Conservation (phyloP, 257 asterid species). For the Schizonepeta tenuifolia region DNA sequence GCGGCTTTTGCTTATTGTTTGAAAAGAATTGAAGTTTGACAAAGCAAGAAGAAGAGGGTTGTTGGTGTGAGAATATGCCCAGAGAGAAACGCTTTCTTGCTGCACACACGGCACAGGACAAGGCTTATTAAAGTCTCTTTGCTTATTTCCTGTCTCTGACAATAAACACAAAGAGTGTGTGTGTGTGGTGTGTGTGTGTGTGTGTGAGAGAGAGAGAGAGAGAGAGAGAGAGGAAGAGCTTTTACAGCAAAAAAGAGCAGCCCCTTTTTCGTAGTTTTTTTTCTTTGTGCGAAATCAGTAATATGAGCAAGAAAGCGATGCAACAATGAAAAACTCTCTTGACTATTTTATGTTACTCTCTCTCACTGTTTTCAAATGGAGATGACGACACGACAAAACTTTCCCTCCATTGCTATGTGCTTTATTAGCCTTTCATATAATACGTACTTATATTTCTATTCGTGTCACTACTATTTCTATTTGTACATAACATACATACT, state of each 20-base stretch:
- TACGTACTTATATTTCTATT: too few species aligned
- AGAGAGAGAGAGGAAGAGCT: slow-evolving; percentile 6
- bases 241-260: slow-evolving; percentile 25
- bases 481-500: too few species aligned
- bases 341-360: background rate
- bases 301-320: slow-evolving; percentile 21
- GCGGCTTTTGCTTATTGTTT: slow-evolving; percentile 7
- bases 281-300: slow-evolving; percentile 3
- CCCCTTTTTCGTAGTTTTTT: slow-evolving; percentile 19
- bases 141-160: slow-evolving; percentile 17
- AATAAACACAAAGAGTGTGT: background rate
- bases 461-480: too few species aligned
- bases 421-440: background rate
- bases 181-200: slow-evolving; percentile 8
- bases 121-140: slow-evolving; percentile 24
- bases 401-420: background rate
- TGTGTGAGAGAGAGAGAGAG: background rate
- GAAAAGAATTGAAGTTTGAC: background rate
- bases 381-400: background rate
- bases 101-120: slow-evolving; percentile 25
- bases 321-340: slow-evolving; percentile 18
- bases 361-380: background rate
- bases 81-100: slow-evolving; percentile 29
- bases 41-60: slow-evolving; percentile 10
- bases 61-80: slow-evolving; percentile 22